Percentiles rank a stretch among this genome's conserved stretches.
phyloP scores from a whole-genome alignment of 495 filamentous ascomycete genomes.

The Evernia prunastri region DNA sequence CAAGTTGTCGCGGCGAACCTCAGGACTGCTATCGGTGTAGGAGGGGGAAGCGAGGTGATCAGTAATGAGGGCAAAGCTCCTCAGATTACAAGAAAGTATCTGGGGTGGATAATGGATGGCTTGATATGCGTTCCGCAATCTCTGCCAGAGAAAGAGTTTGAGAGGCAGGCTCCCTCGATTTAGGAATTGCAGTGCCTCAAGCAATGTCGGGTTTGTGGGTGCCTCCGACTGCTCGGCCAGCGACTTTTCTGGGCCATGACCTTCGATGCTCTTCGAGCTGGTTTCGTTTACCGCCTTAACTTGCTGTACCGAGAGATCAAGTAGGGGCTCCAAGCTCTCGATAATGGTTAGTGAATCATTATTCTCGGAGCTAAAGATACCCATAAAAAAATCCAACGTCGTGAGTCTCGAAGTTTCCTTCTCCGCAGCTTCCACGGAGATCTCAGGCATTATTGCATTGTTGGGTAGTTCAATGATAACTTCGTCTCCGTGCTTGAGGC shows the following conservation, averaged over 20 bases:
- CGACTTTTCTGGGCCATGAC: not conserved
- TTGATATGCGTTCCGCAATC: slow-evolving; percentile 79
- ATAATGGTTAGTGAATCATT: slow-evolving; percentile 75
- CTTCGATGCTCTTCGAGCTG: not conserved
- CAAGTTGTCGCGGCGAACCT: slow-evolving; percentile 59
- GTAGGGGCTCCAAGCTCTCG: slow-evolving; percentile 84
- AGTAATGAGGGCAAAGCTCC: slow-evolving; percentile 75
- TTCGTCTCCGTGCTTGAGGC: slow-evolving; percentile 19
- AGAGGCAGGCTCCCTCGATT: slow-evolving; percentile 72
- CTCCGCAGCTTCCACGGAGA: slow-evolving; percentile 73
- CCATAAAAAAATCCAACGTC: slow-evolving; percentile 92
- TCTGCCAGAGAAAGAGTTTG: slow-evolving; percentile 78
- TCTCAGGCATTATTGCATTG: slow-evolving; percentile 80
- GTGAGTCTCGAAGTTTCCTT: slow-evolving; percentile 86
- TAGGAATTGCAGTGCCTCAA: slow-evolving; percentile 78
- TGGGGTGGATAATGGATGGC: slow-evolving; percentile 77
- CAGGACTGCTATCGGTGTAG: slow-evolving; percentile 52
- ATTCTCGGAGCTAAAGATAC: slow-evolving; percentile 61
- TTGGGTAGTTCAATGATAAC: slow-evolving; percentile 65
- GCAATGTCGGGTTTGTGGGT: slow-evolving; percentile 42
- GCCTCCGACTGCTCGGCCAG: not conserved
- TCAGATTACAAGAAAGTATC: slow-evolving; percentile 75
- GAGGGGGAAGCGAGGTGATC: slow-evolving; percentile 59
- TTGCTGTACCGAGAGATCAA: slow-evolving; percentile 60
- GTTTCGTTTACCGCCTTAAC: slow-evolving; percentile 4